Conservation (phyloP, 257 asterid species). For the Fraxinus cuspidata region DNA sequence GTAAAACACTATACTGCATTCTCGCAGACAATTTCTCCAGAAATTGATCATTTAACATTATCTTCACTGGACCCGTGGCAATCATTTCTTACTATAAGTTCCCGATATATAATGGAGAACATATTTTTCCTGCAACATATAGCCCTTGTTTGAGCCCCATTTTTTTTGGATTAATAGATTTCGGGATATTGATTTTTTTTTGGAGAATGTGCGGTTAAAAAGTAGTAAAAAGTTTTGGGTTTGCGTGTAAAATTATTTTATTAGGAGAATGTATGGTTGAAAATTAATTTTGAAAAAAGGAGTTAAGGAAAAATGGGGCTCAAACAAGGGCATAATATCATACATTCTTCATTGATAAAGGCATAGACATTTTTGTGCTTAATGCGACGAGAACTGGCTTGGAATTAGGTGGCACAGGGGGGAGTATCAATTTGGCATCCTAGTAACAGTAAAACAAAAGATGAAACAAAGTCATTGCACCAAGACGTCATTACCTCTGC, state of each 20-base stretch:
- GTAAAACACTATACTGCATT: not conserved
- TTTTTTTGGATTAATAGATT: too few relatives aligned
- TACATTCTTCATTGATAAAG: conserved; percentile 10
- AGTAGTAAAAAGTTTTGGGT: too few relatives aligned
- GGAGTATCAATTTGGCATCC: not conserved
- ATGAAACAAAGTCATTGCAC: not conserved
- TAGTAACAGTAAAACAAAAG: not conserved
- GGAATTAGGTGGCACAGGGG: not conserved
- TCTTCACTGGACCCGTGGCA: not conserved
- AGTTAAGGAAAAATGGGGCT: too few relatives aligned
- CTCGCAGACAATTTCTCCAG: conserved; percentile 4
- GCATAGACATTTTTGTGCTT: not conserved
- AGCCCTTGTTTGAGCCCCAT: too few relatives aligned
- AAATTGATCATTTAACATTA: not conserved
- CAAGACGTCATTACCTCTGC: conserved; percentile 49
- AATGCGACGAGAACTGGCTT: not conserved
- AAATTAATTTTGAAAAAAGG: too few relatives aligned
- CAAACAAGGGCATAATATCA: not conserved
- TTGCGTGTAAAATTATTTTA: too few relatives aligned
- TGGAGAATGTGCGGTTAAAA: too few relatives aligned
- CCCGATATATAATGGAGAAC: not conserved
- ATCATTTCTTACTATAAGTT: not conserved
- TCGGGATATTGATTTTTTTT: too few relatives aligned
- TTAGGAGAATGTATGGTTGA: too few relatives aligned
- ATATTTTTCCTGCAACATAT: not conserved